Base-by-base conservation (phyloP, 345 rosid species). In the Acer saccharum region DNA sequence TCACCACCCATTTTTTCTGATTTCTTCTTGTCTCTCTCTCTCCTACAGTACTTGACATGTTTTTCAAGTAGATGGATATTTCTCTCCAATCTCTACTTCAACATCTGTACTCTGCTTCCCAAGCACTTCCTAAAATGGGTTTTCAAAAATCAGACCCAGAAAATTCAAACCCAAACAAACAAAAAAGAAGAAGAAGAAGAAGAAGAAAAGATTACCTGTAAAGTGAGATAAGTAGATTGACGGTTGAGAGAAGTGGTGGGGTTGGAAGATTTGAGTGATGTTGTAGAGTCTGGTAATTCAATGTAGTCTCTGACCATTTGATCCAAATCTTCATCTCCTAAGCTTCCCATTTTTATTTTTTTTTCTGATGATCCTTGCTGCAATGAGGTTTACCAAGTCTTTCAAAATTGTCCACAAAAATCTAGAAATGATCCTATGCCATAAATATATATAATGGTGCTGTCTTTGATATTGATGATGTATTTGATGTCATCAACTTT, bases 231-330 rank as follows among this genome's bases (percentile, higher is more conserved):
- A 64, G 57, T 64, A 13, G 84, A 64, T 68, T 73, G 78, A 63
- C 57, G 76, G 27, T 23, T 55, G 18, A 14, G 39, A 68, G n/a
- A 44, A 58, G 21, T 29, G 72, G 43, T 43, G 73, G 43, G 55
- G 11, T 55, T 69, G 41, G 72, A 65, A 46, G 82, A 43, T 16
- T 41, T 2, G 10, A 25, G 9, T 32, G 71, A 62, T 29, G 25
- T 35, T 18, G 70, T 27, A 63, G 75, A 43, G 46, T 75, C 69
- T 0, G 84, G 71, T 55, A 83, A 72, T 73, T 89, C 92, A 21
- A 81, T 78, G 71, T 82, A 89, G 74, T 89, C 90, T 32, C 75
- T 77, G 71, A 87, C 86, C 89, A 89, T 84, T 73, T 84, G 85
- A 61, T 44, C 88, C 41, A 84, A 62, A 3, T 84, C 88, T 68